Evolutionary conservation across 2,329 filamentous ascomycete genomes (phyloP).

Genomic region (Aureobasidium sp.): DNA sequence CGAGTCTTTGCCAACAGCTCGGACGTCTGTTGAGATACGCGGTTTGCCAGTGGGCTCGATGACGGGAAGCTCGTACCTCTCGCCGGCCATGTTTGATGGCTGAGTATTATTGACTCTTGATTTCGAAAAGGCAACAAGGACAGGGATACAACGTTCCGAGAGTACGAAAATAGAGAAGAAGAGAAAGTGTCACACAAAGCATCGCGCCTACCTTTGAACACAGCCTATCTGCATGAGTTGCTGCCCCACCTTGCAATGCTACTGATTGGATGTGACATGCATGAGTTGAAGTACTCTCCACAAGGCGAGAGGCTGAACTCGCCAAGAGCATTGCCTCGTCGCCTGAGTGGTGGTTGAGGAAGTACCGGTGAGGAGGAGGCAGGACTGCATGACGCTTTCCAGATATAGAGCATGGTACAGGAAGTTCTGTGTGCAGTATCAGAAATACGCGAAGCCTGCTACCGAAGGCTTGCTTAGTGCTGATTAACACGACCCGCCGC

Average conservation of each 20-base stretch:
- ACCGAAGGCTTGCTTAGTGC: constrained; percentile 8
- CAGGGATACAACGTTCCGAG: not conserved
- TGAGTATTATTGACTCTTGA: not conserved
- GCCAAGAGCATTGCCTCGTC: constrained; percentile 10
- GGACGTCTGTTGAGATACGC: not conserved
- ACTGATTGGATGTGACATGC: not conserved
- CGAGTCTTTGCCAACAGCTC: not conserved
- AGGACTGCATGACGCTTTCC: constrained; percentile 7
- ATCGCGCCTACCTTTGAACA: not conserved
- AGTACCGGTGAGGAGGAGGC: constrained; percentile 1
- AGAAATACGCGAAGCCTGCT: not conserved
- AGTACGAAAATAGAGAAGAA: not conserved
- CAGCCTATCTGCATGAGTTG: not conserved
- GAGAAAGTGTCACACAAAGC: not conserved
- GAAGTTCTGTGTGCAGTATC: not conserved
- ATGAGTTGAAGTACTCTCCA: not conserved
- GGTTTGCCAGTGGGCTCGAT: not conserved
- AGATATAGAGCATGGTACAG: not conserved
- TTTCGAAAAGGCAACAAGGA: not conserved
- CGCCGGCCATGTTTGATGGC: not conserved
- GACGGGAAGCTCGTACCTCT: constrained; percentile 1
- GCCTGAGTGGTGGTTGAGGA: not conserved
- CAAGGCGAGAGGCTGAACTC: not conserved
- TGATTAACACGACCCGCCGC: not conserved
- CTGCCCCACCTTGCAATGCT: not conserved